Base-by-base conservation (phyloP, 345 rosid species). In the Populus simonii region DNA sequence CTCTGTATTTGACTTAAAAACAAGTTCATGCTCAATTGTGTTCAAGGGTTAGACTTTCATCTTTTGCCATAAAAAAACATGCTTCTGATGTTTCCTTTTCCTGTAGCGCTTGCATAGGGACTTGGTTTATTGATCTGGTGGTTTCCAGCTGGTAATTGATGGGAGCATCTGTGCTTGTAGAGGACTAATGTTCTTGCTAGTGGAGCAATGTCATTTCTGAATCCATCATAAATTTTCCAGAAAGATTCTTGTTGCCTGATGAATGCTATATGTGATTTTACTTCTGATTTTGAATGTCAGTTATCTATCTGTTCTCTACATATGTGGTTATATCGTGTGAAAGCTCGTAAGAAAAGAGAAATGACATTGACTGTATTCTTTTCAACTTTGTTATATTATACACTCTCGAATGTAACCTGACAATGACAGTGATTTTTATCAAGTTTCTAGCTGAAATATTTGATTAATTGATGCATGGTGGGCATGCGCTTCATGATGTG, bases 401-500 rank as follows among this genome's bases (percentile, higher is more conserved):
- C 17, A 27, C 35, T 41, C 39, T 17, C 25, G 8, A 23, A 74
- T 61, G 75, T 6, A 62, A 22, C 35, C 12, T 16, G 38, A 22
- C 33, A 8, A 1, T n/a, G 16, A 31, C 11, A 1, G 7, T 2
- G 25, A 29, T 6, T 75, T 68, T 35, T 49, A 3, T 45, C 63
- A 38, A 72, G 25, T 74, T 78, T 62, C 70, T 71, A 18, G 79
- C 36, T 16, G 53, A 29, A 68, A 23, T 69, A 8, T 78, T 77
- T 73, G 38, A 69, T 8, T 73, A 74, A 22, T 71, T 31, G 33
- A 31, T 31, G 71, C 90, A 91, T 92, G 92, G 89, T 4, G 89
- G 91, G 23, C 96, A 90, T 72, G 76, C 91, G 8, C 83, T 86
- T 47, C 90, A 91, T 80, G 74, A 31, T 31, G 33, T 31, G 33